Conservation (phyloP, 1,139 yeast genomes). For the Wickerhamiella pararugosa region DNA sequence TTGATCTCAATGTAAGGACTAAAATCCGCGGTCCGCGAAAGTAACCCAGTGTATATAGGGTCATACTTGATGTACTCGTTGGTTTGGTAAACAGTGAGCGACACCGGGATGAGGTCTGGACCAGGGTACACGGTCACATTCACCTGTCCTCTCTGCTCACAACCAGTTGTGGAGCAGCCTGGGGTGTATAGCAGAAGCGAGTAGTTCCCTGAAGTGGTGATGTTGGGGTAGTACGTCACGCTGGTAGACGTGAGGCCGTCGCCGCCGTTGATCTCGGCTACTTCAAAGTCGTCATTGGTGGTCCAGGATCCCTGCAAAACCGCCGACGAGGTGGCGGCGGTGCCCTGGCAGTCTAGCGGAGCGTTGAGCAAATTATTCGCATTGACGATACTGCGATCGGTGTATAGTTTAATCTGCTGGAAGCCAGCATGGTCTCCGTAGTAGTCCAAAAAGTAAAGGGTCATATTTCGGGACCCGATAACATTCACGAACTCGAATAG, state of each 20-base stretch:
- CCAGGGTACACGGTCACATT: slow-evolving; percentile 51
- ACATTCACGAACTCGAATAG: slow-evolving; percentile 71
- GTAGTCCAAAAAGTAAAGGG: slow-evolving; percentile 52
- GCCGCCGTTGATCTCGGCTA: slow-evolving; percentile 24
- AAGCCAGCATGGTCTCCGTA: slow-evolving; percentile 58
- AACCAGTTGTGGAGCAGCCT: slow-evolving; percentile 69
- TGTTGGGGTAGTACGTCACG: slow-evolving; percentile 53
- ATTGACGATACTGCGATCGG: slow-evolving; percentile 42
- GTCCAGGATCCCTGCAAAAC: slow-evolving; percentile 11
- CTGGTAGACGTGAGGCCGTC: slow-evolving; percentile 27
- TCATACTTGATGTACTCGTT: slow-evolving; percentile 74
- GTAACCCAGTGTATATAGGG: slow-evolving; percentile 52
- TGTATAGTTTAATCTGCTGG: slow-evolving; percentile 59
- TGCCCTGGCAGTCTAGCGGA: slow-evolving; percentile 30
- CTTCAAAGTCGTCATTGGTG: slow-evolving; percentile 21
- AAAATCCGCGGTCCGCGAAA: slow-evolving; percentile 34
- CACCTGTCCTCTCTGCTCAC: slow-evolving; percentile 57
- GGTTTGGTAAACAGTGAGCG: slow-evolving; percentile 52
- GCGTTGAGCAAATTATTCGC: slow-evolving; percentile 65
- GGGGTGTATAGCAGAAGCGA: slow-evolving; percentile 66
- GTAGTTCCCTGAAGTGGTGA: slow-evolving; percentile 62
- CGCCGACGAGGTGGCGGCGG: slow-evolving; percentile 9
- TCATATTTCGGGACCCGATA: slow-evolving; percentile 45
- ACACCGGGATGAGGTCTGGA: slow-evolving; percentile 26
- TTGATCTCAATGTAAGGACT: slow-evolving; percentile 34